These are phyloP conservation scores for Trichoderma breve DNA, from an alignment of 2,329 filamentous ascomycete genomes.

Conservation along the genomic window DNA sequence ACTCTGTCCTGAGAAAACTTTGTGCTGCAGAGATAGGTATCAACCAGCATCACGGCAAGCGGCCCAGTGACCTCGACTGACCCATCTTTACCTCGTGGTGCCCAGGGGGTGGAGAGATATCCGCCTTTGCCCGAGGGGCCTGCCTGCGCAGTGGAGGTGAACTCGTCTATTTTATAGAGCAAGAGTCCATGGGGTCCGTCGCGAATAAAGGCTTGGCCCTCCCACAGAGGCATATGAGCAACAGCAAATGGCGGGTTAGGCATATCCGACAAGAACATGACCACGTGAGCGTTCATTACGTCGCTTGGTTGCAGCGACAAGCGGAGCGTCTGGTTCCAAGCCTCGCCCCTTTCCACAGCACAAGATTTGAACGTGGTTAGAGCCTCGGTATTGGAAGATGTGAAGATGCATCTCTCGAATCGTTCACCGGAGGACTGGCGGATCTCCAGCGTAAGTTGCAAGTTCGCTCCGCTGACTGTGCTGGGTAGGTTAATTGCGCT, in stretches of 20 bases:
- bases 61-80: constrained; percentile 75
- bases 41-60: constrained; percentile 73
- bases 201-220: constrained; percentile 81
- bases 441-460: constrained; percentile 88
- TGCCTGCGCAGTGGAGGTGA: constrained; percentile 67
- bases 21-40: constrained; percentile 91
- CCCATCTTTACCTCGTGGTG: constrained; percentile 62
- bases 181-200: constrained; percentile 80
- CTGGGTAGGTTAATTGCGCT: constrained; percentile 69
- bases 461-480: constrained; percentile 64
- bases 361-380: constrained; percentile 87
- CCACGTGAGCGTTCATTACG: constrained; percentile 78
- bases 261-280: constrained; percentile 84
- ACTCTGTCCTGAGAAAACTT: constrained; percentile 89
- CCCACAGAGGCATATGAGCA: constrained; percentile 92
- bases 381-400: constrained; percentile 75
- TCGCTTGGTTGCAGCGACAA: constrained; percentile 76
- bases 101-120: constrained; percentile 84
- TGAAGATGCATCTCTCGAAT: constrained; percentile 83
- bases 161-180: constrained; percentile 88
- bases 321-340: constrained; percentile 86
- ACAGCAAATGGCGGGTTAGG: constrained; percentile 87
- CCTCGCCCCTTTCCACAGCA: constrained; percentile 72
- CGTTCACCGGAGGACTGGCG: constrained; percentile 74
- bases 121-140: constrained; percentile 72